Evolutionary conservation across 352 stramenopile genomes (phyloP).

Genomic region (Thraustotheca clavata): DNA sequence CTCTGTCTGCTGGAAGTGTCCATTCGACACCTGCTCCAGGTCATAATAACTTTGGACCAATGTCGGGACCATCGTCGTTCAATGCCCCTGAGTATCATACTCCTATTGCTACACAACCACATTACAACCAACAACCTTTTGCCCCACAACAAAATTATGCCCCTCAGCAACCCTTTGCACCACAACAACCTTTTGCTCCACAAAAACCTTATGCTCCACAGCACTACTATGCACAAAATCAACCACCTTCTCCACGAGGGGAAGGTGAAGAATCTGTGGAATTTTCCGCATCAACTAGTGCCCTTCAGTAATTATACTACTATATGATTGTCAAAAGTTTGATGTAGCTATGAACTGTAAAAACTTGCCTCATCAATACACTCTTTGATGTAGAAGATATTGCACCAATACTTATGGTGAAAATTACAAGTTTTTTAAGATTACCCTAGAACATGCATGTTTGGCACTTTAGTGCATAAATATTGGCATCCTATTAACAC

Average conservation of each 20-base stretch:
- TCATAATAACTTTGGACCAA: not conserved
- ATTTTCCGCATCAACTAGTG: slow-evolving; percentile 56
- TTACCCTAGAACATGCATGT: no score
- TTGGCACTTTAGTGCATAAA: no score
- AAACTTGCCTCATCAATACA: no score
- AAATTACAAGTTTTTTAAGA: no score
- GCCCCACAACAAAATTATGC: slow-evolving; percentile 25
- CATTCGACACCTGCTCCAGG: not conserved
- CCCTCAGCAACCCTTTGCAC: slow-evolving; percentile 18
- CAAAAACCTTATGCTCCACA: slow-evolving; percentile 28
- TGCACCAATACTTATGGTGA: no score
- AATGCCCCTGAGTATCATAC: not conserved
- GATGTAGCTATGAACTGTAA: no score
- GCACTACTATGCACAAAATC: not conserved
- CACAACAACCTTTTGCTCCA: no score
- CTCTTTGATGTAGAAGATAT: no score
- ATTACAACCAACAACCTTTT: slow-evolving; percentile 23
- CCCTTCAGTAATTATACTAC: slow-evolving; percentile 45
- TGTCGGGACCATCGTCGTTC: not conserved
- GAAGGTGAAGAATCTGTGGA: slow-evolving; percentile 46
- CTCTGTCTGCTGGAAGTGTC: slow-evolving; percentile 3
- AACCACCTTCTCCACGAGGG: slow-evolving; percentile 6
- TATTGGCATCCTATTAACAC: no score
- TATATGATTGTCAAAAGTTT: no score
- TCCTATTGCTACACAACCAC: not conserved